Conservation (phyloP, 306 rosid species). For the Sechiopsis laciniata region DNA sequence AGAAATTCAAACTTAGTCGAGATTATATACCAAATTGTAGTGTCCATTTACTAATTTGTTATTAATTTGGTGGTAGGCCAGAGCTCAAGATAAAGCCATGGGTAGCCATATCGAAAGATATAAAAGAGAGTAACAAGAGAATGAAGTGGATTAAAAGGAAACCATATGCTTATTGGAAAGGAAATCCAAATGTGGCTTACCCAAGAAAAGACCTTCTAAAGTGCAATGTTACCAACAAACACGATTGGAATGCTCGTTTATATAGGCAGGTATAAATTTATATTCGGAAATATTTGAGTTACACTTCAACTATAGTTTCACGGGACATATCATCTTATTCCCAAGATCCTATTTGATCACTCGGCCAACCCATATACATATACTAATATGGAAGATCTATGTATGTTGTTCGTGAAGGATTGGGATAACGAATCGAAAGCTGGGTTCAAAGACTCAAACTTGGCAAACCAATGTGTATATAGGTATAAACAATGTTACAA, state of each 20-base stretch:
- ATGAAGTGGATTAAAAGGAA: conserved; percentile 37
- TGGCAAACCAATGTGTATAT: conserved; percentile 36
- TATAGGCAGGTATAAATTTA: conserved; percentile 34
- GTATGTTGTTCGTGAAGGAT: conserved; percentile 21
- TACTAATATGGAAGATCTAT: too few relatives aligned
- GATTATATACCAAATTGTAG: neutral
- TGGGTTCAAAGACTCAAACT: conserved; percentile 36
- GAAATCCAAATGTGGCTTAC: conserved; percentile 35
- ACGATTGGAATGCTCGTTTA: conserved; percentile 46
- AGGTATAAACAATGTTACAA: conserved; percentile 27
- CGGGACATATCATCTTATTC: too few relatives aligned
- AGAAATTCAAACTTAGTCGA: too few relatives aligned
- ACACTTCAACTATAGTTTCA: too few relatives aligned
- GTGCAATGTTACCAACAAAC: conserved; percentile 34
- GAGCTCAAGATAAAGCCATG: conserved; percentile 49
- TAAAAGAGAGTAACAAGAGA: conserved; percentile 31
- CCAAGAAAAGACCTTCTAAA: conserved; percentile 38
- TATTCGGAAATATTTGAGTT: too few relatives aligned
- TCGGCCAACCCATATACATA: too few relatives aligned
- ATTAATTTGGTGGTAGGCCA: conserved; percentile 26
- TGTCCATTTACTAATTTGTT: neutral
- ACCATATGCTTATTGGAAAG: conserved; percentile 47
- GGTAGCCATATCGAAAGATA: conserved; percentile 30
- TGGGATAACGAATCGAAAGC: conserved; percentile 32
- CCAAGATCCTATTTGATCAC: too few relatives aligned